Evolutionary conservation across 768 basidiomycete species (phyloP), one percentile per base, ranked within the genome.

Genomic region (Tephrocybe sp.): DNA sequence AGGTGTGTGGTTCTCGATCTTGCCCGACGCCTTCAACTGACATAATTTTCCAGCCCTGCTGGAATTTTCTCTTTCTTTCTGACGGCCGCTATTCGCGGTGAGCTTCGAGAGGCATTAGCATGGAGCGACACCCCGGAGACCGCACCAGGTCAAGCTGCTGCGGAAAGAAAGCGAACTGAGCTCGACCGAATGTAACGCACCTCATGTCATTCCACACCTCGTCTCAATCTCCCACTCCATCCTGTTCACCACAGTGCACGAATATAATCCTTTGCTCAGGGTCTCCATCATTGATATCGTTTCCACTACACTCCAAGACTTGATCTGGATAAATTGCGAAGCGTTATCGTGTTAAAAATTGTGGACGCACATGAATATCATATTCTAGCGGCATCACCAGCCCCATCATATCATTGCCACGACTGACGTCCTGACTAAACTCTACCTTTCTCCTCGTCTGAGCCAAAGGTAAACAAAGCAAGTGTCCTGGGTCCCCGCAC

Each of bases 61-160:
- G 90, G 91, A 66, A 85, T 93, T 7, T 53, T 85, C 45, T 81
- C 88, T 7, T 86, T 93, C 59, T 53, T 83, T 12, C 54, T 76
- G 10, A 82, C 84, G 39, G 87, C 82, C 32, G 57, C 74, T 28
- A 51, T 73, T 33, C 77, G 83, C 53, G 88, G 91, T 47, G 93
- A 96, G 67, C 56, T 92, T n/a, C 58, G 57, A 11, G 76, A 81
- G 21, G 79, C 84, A 18, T 93, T 88, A 87, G 66, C 57, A 14
- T 94, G 88, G 88, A 76, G 70, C 45, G 90, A 93, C 67, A 76
- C 73, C 14, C 69, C 73, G 18, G 62, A 52, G 23, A 5, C 32
- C 10, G 15, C 11, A 33, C 23, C 32, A 17, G 40, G 23, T 15
- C 30, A 44, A 26, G 33, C 15, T 24, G 36, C 38, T 33, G 48